phyloP scores from a whole-genome alignment of 768 basidiomycete genomes.

The Hemileccinum rubropunctum region DNA sequence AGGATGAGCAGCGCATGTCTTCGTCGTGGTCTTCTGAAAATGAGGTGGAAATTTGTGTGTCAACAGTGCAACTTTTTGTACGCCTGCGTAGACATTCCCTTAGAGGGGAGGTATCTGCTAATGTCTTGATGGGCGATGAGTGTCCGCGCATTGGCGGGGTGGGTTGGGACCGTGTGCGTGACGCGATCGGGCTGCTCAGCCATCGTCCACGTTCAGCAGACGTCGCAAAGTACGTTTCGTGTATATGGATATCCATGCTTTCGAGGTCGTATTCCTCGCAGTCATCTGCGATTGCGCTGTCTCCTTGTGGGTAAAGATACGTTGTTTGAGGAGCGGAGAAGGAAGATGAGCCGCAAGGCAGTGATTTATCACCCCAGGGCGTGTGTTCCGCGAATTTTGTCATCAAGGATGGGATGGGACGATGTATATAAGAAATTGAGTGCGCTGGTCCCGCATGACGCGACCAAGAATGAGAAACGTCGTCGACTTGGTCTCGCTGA shows the following conservation, averaged over 20 bases:
- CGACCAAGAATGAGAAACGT: slow-evolving; percentile 1
- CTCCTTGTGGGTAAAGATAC: slow-evolving; percentile 7
- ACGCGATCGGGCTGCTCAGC: slow-evolving; percentile 48
- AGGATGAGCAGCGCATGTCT: slow-evolving; percentile 19
- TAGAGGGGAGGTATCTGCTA: slow-evolving; percentile 1
- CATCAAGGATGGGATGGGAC: slow-evolving; percentile 19
- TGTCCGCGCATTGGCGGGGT: slow-evolving; percentile 16
- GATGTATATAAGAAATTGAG: background rate
- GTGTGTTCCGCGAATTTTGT: slow-evolving; percentile 12
- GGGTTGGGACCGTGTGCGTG: slow-evolving; percentile 14
- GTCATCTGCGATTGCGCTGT: slow-evolving; percentile 19
- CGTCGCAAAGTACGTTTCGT: slow-evolving; percentile 51
- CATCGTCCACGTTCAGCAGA: slow-evolving; percentile 61
- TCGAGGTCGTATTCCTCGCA: slow-evolving; percentile 31
- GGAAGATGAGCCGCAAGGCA: background rate
- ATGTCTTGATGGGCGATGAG: slow-evolving; percentile 23
- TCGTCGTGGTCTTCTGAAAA: slow-evolving; percentile 15
- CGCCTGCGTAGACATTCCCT: slow-evolving; percentile 2
- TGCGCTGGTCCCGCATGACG: background rate
- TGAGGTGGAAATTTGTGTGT: background rate
- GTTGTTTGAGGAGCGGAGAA: background rate
- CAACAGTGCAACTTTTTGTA: background rate
- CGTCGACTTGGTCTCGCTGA: background rate
- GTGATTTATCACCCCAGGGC: background rate
- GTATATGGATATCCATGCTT: slow-evolving; percentile 34